Evolutionary conservation across 495 filamentous ascomycete genomes (phyloP).

Genomic region (Neurospora hispaniola): DNA sequence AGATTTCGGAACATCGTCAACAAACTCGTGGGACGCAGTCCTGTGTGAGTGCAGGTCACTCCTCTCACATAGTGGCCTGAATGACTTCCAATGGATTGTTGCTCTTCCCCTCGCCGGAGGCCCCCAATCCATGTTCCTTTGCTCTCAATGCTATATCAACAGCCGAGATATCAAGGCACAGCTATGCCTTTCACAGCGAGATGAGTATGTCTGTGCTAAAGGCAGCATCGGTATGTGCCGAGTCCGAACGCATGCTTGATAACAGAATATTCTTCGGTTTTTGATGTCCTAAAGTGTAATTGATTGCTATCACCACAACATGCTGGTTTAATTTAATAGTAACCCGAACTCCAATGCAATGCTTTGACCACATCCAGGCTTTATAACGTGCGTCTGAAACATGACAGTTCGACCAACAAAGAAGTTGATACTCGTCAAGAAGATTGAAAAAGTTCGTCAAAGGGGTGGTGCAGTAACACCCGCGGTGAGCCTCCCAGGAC

Average conservation of each 20-base stretch:
- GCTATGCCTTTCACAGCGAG: background rate
- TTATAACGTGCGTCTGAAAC: background rate
- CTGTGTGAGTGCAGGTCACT: background rate
- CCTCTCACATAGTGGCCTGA: background rate
- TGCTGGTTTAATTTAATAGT: background rate
- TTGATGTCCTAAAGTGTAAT: background rate
- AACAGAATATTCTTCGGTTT: background rate
- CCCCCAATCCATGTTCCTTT: background rate
- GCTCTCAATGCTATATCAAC: background rate
- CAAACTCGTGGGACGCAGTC: background rate
- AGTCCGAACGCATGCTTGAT: background rate
- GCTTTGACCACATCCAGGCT: background rate
- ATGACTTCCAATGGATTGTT: background rate
- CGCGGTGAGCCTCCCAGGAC: background rate
- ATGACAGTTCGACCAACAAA: background rate
- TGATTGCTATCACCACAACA: background rate
- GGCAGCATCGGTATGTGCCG: background rate
- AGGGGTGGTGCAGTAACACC: background rate
- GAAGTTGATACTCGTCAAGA: background rate
- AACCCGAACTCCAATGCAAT: background rate
- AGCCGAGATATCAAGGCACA: background rate
- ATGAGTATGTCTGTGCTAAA: background rate
- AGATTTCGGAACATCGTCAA: background rate
- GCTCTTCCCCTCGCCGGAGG: background rate
- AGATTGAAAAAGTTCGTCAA: background rate